Conservation (phyloP, 2,329 filamentous ascomycete species). For the Trichoderma simmonsii region DNA sequence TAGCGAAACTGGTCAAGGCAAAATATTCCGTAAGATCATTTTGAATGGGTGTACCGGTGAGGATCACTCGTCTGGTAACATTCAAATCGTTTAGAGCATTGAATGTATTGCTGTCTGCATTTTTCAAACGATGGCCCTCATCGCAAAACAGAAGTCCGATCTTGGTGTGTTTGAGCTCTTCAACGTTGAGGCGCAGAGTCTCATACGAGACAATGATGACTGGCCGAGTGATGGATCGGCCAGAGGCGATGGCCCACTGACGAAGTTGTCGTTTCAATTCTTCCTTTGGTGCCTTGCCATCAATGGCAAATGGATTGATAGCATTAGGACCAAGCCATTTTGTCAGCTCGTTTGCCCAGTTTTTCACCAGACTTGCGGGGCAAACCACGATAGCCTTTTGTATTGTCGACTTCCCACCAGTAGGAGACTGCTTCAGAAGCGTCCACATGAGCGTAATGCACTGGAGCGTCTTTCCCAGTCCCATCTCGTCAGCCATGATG, state of each 20-base stretch:
- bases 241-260: conserved; percentile 90
- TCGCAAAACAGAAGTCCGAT: conserved; percentile 94
- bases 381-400: conserved; percentile 97
- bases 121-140: conserved; percentile 94
- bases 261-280: conserved; percentile 85
- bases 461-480: conserved; percentile 92
- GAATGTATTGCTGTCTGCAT: conserved; percentile 94
- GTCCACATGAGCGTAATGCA: conserved; percentile 98
- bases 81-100: conserved; percentile 86
- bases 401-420: conserved; percentile 89
- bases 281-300: conserved; percentile 93
- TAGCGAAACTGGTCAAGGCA: conserved; percentile 91
- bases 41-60: conserved; percentile 96
- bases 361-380: conserved; percentile 91
- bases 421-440: conserved; percentile 87
- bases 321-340: conserved; percentile 96
- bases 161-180: conserved; percentile 82
- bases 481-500: conserved; percentile 99
- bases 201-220: conserved; percentile 98
- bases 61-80: conserved; percentile 85
- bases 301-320: conserved; percentile 89
- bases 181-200: conserved; percentile 84
- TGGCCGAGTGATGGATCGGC: conserved; percentile 83
- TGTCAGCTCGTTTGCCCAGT: conserved; percentile 94
- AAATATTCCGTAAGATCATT: conserved; percentile 99